Evolutionary conservation across 2,329 filamentous ascomycete genomes (phyloP).

Genomic region (Akanthomyces dipterigenus): DNA sequence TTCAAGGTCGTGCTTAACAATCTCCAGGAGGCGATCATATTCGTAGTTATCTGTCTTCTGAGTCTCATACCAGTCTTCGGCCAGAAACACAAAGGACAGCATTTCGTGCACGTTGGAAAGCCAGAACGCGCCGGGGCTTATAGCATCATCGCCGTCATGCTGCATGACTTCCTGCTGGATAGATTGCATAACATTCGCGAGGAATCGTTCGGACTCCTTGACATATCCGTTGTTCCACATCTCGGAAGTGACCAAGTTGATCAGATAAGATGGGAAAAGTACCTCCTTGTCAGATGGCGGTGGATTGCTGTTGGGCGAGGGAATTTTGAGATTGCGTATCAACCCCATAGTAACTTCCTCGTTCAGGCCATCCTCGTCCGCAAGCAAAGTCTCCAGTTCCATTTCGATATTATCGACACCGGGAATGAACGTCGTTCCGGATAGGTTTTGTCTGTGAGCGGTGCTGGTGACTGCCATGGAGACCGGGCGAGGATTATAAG

Average conservation of each 20-base stretch:
- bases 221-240: constrained; percentile 99
- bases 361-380: constrained; percentile 91
- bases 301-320: constrained; percentile 75
- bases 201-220: constrained; percentile 97
- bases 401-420: constrained; percentile 86
- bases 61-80: constrained; percentile 98
- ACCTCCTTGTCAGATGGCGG: constrained; percentile 97
- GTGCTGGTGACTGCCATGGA: constrained; percentile 82
- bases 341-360: constrained; percentile 95
- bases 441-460: constrained; percentile 62
- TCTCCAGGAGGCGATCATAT: constrained; percentile 93
- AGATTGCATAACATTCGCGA: constrained; percentile 99
- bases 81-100: constrained; percentile 98
- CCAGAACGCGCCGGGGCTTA: constrained; percentile 98
- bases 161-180: constrained; percentile 99
- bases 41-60: constrained; percentile 99
- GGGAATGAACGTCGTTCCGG: constrained; percentile 70
- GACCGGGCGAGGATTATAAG: constrained; percentile 90
- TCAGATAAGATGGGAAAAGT: constrained; percentile 95
- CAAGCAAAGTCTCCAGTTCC: constrained; percentile 87
- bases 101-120: constrained; percentile 99
- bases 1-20: constrained; percentile 98
- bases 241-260: constrained; percentile 97
- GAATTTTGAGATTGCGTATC: constrained; percentile 95
- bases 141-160: constrained; percentile 92